These are phyloP conservation scores for Phaeomoniella chlamydospora DNA, from an alignment of 2,329 filamentous ascomycete genomes.

Conservation along the genomic window DNA sequence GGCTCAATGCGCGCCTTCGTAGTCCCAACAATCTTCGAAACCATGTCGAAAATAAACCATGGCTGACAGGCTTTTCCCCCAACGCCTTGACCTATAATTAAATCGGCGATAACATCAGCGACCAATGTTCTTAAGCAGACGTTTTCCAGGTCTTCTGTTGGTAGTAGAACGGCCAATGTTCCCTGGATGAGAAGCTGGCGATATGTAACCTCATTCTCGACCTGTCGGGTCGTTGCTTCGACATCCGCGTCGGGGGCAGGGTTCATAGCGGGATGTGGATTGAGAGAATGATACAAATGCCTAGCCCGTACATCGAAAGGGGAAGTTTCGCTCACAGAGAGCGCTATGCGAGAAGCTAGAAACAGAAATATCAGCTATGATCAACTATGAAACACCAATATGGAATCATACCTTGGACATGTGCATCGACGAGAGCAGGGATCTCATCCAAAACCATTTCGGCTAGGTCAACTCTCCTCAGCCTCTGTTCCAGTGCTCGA, in stretches of 20 bases:
- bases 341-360: constrained; percentile 1
- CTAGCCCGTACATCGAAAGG: constrained; percentile 34
- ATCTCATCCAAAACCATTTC: constrained; percentile 75
- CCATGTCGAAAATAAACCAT: constrained; percentile 75
- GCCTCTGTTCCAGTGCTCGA: constrained; percentile 68
- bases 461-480: constrained; percentile 71
- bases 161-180: constrained; percentile 67
- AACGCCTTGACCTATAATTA: constrained; percentile 72
- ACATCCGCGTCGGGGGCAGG: constrained; percentile 53
- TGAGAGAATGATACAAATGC: constrained; percentile 69
- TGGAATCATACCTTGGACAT: constrained; percentile 53
- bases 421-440: constrained; percentile 63
- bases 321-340: background rate
- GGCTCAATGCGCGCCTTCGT: constrained; percentile 20
- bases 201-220: constrained; percentile 67
- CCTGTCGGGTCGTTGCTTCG: constrained; percentile 31
- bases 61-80: constrained; percentile 70
- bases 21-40: constrained; percentile 53
- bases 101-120: constrained; percentile 75
- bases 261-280: constrained; percentile 65
- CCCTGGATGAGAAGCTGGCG: constrained; percentile 78
- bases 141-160: constrained; percentile 85
- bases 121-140: constrained; percentile 71
- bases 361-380: constrained; percentile 10
- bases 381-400: background rate